Evolutionary conservation across 306 rosid genomes (phyloP), one percentile per base, ranked within the genome.

Genomic region (Vicia faba): DNA sequence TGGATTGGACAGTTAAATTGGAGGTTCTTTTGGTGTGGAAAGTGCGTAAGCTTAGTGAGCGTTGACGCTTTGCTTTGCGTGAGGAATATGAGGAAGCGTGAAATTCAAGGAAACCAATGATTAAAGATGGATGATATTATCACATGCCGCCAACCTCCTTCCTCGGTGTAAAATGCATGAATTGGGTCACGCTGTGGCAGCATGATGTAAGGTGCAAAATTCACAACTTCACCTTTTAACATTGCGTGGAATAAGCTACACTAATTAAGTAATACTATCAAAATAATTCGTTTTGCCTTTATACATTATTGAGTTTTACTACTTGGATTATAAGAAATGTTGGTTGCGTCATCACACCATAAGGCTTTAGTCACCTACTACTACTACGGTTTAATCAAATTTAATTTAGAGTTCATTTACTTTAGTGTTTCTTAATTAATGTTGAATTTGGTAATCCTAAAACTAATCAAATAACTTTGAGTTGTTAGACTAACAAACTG

Each of bases 51-150:
- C 63, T 13, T 65, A 40, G 69, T 61, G 36, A 66, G 73, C 73
- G 70, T 78, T 71, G 81, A 78, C 74, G 45, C 81, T 65, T 78
- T 72, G 45, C 81, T 65, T 78, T 72, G 78, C 55, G 75, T 72
- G 82, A 74, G 61, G 67, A 72, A 59, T 72, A 60, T 45, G 16
- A 55, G 51, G 59, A 56, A 33, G 79, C 74, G 75, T 79, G 26
- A 63, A 38, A 2, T 13, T 55, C 18, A 79, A 62, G 90, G 54
- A 68, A 78, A 15, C 66, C 81, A 86, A 85, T 88, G 36, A 80
- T 82, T 78, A 45, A 69, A 20, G 23, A 51, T 51, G 11, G 16
- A 46, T 14, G 2, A 18, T 49, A 51, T 20, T 53, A 26, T 80
- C 79, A 73, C 80, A 78, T 79, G 83, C 45, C 76, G 72, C 79